Conservation (phyloP, 768 basidiomycete species). For the Macrolepiota albuminosa region DNA sequence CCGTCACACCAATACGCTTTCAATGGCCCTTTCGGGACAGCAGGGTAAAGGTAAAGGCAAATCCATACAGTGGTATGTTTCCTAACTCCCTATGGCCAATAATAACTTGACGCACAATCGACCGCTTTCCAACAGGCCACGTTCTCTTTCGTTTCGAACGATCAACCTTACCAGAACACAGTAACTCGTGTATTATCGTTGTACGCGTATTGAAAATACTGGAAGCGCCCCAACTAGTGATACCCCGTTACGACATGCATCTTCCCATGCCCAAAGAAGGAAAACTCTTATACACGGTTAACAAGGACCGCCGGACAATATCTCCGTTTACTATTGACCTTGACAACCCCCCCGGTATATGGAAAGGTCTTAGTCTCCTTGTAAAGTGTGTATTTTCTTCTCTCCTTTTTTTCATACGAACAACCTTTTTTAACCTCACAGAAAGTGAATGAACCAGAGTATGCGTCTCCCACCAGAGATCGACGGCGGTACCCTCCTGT, state of each 20-base stretch:
- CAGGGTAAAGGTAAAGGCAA: background rate
- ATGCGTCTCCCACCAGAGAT: background rate
- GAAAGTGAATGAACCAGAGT: background rate
- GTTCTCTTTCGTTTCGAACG: slow-evolving; percentile 6
- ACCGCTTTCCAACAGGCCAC: background rate
- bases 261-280: slow-evolving; percentile 1
- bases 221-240: background rate
- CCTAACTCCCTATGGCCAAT: no score
- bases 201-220: slow-evolving; percentile 6
- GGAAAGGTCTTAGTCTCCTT: slow-evolving; percentile 1
- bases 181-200: background rate
- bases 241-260: slow-evolving; percentile 3
- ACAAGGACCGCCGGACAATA: background rate
- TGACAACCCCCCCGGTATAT: background rate
- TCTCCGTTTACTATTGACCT: background rate
- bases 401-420: background rate
- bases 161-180: background rate
- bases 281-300: background rate
- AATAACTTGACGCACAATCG: background rate
- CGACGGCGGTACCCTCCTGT: background rate
- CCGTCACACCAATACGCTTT: background rate
- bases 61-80: slow-evolving; percentile 5
- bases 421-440: background rate
- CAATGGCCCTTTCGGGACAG: background rate
- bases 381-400: background rate